Evolutionary conservation across 192 early-diverging fungal genomes (phyloP), one percentile per base, ranked within the genome.

Genomic region (Coemansia asiatica): DNA sequence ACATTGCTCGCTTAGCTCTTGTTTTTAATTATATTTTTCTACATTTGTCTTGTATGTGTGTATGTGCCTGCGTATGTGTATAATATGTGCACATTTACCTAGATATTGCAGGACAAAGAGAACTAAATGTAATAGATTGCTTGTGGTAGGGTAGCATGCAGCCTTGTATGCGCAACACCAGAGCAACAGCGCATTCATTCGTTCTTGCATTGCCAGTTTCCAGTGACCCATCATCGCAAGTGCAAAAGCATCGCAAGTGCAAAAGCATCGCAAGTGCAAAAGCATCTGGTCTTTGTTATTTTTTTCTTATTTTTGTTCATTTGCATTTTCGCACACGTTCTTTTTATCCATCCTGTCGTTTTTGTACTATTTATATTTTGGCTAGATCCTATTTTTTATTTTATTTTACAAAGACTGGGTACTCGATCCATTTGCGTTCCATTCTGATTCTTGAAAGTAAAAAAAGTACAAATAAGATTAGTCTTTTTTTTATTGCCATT

Each of bases 221-320:
- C 40, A 44, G 40, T 44, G 40, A 44, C 40, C 40, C 40, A 44
- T 51, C 49, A 40, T 49, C n/a, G 1, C 48, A 18, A 49, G n/a
- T n/a, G n/a, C n/a, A n/a, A n/a, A n/a, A n/a, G n/a, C n/a, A 40
- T 49, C n/a, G 1, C 48, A 18, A 49, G n/a, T n/a, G n/a, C n/a
- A n/a, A n/a, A n/a, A n/a, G n/a, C n/a, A 13, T 8, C 40, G n/a
- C n/a, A 16, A 18, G 4, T 18, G 13, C 13, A 44, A 3, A 33
- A 33, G 31, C 31, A 13, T 8, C 40, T 44, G 40, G 40, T 44
- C 28, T 56, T 29, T 56, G 4, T 54, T 18, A 40, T 40, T 50
- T 21, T 50, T 21, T 19, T n/a, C 48, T 50, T 50, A 31, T 31
- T 57, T 57, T 19, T 57, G 35, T 21, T 58, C 56, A 19, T 40